Conservation (phyloP, 371 early-diverging fungal genomes). For the Lichtheimia ornata region DNA sequence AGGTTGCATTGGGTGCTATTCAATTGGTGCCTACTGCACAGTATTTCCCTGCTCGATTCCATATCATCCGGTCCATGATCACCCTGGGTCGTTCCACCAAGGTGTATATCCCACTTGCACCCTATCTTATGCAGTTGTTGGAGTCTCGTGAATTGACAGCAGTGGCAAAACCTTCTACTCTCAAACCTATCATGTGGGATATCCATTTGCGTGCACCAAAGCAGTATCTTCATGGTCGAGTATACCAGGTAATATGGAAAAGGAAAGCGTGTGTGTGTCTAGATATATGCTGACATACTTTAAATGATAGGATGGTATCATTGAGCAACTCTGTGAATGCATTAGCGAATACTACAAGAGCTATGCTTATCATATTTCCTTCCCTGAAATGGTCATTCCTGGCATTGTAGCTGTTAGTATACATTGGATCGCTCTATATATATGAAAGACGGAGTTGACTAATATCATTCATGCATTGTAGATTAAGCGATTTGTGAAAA, state of each 20-base stretch:
- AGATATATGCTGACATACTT: background rate
- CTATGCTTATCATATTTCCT: constrained; percentile 75
- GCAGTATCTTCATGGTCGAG: constrained; percentile 76
- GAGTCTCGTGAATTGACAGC: constrained; percentile 56
- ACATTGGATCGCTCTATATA: background rate
- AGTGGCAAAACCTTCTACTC: constrained; percentile 69
- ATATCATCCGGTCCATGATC: constrained; percentile 71
- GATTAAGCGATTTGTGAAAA: constrained; percentile 64
- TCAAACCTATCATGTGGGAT: constrained; percentile 83
- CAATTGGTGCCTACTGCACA: constrained; percentile 83
- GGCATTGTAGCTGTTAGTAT: constrained; percentile 63
- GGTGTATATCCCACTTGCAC: constrained; percentile 84
- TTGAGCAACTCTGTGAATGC: constrained; percentile 73
- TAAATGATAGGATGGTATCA: constrained; percentile 60
- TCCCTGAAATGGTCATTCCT: constrained; percentile 87
- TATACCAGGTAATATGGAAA: constrained; percentile 60
- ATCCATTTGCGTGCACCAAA: constrained; percentile 76
- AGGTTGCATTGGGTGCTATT: constrained; percentile 84
- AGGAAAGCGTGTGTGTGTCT: background rate
- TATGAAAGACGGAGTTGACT: background rate
- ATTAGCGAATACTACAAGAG: constrained; percentile 74
- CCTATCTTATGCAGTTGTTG: constrained; percentile 79
- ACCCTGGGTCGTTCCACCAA: constrained; percentile 70
- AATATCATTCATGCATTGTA: constrained; percentile 11
- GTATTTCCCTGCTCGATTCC: constrained; percentile 91